Conservation (phyloP, 805 yeast species). For the Myxozyma nipponensis region DNA sequence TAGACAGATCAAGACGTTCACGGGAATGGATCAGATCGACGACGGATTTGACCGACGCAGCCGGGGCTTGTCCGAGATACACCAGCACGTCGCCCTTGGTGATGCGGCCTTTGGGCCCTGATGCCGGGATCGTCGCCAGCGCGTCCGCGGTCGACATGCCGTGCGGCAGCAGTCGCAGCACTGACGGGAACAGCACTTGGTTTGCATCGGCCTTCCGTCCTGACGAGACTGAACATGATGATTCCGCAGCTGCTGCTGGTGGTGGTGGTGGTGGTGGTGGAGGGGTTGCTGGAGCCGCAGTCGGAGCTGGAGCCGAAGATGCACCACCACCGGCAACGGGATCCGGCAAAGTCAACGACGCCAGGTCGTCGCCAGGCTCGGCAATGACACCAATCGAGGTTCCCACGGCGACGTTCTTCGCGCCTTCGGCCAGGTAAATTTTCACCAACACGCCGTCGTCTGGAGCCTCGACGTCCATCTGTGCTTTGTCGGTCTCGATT, state of each 20-base stretch:
- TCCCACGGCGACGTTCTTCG: constrained; percentile 78
- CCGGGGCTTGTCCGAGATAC: constrained; percentile 66
- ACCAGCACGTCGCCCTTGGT: constrained; percentile 91
- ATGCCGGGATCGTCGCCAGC: constrained; percentile 62
- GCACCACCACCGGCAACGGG: constrained; percentile 31
- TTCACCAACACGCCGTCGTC: constrained; percentile 91
- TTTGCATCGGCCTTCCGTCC: constrained; percentile 53
- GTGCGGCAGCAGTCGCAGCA: constrained; percentile 58
- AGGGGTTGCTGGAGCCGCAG: constrained; percentile 1
- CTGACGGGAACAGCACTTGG: constrained; percentile 77
- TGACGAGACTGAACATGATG: constrained; percentile 15
- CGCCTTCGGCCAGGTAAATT: constrained; percentile 65
- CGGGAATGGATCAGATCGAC: constrained; percentile 53
- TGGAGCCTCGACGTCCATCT: constrained; percentile 94
- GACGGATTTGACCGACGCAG: constrained; percentile 51
- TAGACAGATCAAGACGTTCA: constrained; percentile 66
- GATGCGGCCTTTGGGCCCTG: constrained; percentile 86
- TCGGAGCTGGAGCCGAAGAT: constrained; percentile 14
- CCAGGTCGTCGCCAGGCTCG: constrained; percentile 79
- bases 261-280: constrained; percentile 9
- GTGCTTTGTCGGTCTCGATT: constrained; percentile 95
- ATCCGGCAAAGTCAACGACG: constrained; percentile 57
- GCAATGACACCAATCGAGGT: constrained; percentile 83
- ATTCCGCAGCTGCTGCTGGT: constrained; percentile 19
- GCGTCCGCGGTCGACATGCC: constrained; percentile 69